Conservation (phyloP, 2,329 filamentous ascomycete genomes). For the Ophiostoma pallidulum region DNA sequence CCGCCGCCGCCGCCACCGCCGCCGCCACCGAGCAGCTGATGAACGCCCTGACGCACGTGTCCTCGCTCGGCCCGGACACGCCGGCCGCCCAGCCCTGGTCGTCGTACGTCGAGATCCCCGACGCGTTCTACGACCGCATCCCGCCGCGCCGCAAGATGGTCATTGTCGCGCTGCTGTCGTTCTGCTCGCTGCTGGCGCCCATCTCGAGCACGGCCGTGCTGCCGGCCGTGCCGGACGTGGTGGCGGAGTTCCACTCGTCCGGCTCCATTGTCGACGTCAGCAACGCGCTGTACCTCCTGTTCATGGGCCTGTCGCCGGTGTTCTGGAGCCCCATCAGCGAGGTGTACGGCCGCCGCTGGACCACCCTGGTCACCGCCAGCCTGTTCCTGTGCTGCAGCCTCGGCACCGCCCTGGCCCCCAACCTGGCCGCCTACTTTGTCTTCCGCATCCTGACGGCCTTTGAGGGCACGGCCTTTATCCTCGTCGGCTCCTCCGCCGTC, state of each 20-base stretch:
- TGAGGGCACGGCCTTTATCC: conserved; percentile 59
- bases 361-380: conserved; percentile 43
- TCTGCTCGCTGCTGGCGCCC: conserved; percentile 67
- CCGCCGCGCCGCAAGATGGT: conserved; percentile 51
- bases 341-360: conserved; percentile 45
- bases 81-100: conserved; percentile 21
- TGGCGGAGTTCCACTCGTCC: conserved; percentile 46
- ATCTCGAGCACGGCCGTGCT: conserved; percentile 57
- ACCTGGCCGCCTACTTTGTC: conserved; percentile 55
- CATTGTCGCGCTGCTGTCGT: conserved; percentile 61
- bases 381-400: conserved; percentile 56
- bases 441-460: conserved; percentile 62
- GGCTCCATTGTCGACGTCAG: conserved; percentile 56
- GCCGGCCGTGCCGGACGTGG: conserved; percentile 57
- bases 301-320: conserved; percentile 57
- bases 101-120: conserved; percentile 31
- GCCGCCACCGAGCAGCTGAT: conserved; percentile 1
- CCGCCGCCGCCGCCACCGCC: too few relatives aligned
- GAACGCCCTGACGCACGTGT: conserved; percentile 16
- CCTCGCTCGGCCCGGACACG: conserved; percentile 21
- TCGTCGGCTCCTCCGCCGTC: conserved; percentile 56
- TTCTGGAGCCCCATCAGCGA: conserved; percentile 59
- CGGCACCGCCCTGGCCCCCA: conserved; percentile 57
- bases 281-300: conserved; percentile 61
- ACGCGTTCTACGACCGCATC: conserved; percentile 57